Percentiles rank a stretch among this genome's conserved stretches.
phyloP scores from a whole-genome alignment of 495 filamentous ascomycete species.

The Talaromyces thailandensis region DNA sequence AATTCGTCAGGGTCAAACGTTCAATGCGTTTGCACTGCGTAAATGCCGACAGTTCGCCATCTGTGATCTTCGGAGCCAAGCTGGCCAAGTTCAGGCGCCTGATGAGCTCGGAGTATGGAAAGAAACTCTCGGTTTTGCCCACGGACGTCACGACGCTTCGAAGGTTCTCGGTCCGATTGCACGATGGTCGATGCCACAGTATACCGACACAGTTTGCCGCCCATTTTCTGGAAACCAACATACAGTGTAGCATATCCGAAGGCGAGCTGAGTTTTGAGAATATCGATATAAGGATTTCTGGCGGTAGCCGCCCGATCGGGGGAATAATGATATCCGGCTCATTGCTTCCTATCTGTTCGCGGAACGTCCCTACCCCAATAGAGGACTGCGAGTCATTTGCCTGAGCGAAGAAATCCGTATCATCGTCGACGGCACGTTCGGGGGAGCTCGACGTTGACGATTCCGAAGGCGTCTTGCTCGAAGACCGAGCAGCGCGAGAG shows the following conservation, averaged over 20 bases:
- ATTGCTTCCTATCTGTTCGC: slow-evolving; percentile 55
- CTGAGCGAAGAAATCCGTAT: slow-evolving; percentile 84
- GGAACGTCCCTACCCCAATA: slow-evolving; percentile 65
- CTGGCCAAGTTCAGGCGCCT: slow-evolving; percentile 83
- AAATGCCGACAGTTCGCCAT: slow-evolving; percentile 81
- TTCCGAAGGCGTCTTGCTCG: slow-evolving; percentile 40
- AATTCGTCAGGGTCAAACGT: slow-evolving; percentile 88
- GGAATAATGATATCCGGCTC: slow-evolving; percentile 48
- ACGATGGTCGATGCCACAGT: slow-evolving; percentile 89
- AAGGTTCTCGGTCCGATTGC: slow-evolving; percentile 75
- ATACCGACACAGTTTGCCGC: slow-evolving; percentile 86
- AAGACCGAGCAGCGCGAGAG: slow-evolving; percentile 28
- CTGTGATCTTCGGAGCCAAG: slow-evolving; percentile 67
- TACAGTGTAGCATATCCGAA: slow-evolving; percentile 71
- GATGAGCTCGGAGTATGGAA: slow-evolving; percentile 78
- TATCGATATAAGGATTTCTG: slow-evolving; percentile 87
- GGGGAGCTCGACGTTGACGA: slow-evolving; percentile 81
- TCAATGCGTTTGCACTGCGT: slow-evolving; percentile 83
- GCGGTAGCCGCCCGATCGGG: slow-evolving; percentile 76
- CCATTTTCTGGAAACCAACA: slow-evolving; percentile 91
- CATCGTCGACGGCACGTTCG: slow-evolving; percentile 73
- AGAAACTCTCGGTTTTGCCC: slow-evolving; percentile 58
- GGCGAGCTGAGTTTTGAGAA: slow-evolving; percentile 75
- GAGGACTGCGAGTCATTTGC: slow-evolving; percentile 89
- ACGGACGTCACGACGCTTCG: slow-evolving; percentile 70